Base-by-base conservation (phyloP, 2,329 filamentous ascomycete species). In the Bipolaris bicolor region DNA sequence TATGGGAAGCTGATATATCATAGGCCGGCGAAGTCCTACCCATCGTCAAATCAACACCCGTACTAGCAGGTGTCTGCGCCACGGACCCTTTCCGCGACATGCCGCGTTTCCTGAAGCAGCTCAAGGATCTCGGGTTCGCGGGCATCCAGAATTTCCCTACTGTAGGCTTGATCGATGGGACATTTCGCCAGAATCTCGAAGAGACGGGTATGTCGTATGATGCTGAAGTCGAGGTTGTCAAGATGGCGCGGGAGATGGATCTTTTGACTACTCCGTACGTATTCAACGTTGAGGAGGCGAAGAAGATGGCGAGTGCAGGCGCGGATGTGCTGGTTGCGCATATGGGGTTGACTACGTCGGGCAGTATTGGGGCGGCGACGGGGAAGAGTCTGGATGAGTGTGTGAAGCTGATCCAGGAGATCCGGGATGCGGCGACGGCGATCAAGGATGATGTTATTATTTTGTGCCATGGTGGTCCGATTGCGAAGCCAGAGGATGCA, bases 121-220 rank as follows among this genome's bases (percentile, higher is more conserved):
- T 91, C 34, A 82, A 83, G 52, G 81, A 81, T 1, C 73, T 89
- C 15, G 88, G 88, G 0, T 90, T 91, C 62, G 83, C 84, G 1
- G 89, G 89, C 1, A 82, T 90, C 13, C 88, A 91, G 72, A 91
- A 91, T 66, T 91, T 91, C 69, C 88, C 88, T 1, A 90, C 88
- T 0, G 88, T 90, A 1, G 88, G 88, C 0, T 77, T 91, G 20
- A 87, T 90, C 34, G 88, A 91, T 71, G 88, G 87, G 1, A 80
- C 80, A 11, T 90, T 91, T 69, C 82, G 89, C 11, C 80, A 81
- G 20, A 87, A 88, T 62, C 80, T 91, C 1, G 89, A 91, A 69
- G 88, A 90, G 72, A 90, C 88, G 1, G 88, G 85, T 7, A 91
- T 91, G 87, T 84, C 85, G 1, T 91, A 86, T 67, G 83, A 82